Percentiles rank a stretch among this genome's conserved stretches.
These are phyloP conservation scores for Petunia axillaris DNA, from an alignment of 257 asterid genomes.

Conservation along the genomic window DNA sequence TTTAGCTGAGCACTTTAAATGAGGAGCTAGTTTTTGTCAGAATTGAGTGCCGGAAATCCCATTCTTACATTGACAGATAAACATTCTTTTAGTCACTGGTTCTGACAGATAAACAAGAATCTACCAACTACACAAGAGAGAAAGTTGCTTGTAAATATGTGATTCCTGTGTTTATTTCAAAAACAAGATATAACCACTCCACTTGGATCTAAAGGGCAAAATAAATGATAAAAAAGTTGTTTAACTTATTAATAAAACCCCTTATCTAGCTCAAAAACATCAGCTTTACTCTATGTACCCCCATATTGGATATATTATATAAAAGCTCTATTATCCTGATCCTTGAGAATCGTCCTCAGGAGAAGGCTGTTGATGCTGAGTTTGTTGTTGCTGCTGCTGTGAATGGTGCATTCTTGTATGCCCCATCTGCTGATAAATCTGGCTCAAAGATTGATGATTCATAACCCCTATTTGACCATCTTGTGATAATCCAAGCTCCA, in stretches of 20 bases:
- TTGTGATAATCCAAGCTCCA: slow-evolving; percentile 74
- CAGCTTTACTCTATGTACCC: background rate
- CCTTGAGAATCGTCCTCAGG: slow-evolving; percentile 63
- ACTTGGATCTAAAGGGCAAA: slow-evolving; percentile 12
- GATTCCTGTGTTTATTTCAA: slow-evolving; percentile 6
- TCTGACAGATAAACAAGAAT: background rate
- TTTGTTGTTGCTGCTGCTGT: slow-evolving; percentile 29
- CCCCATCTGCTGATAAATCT: slow-evolving; percentile 68
- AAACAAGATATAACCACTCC: background rate
- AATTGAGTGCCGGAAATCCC: background rate
- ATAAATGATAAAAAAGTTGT: background rate
- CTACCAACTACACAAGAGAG: background rate
- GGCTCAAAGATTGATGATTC: slow-evolving; percentile 53
- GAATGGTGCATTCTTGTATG: slow-evolving; percentile 43
- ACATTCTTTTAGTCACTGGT: background rate
- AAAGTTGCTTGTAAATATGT: background rate
- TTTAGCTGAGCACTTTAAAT: background rate
- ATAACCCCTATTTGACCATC: slow-evolving; percentile 62
- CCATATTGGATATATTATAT: background rate
- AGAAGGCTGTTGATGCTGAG: slow-evolving; percentile 38
- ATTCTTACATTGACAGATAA: background rate
- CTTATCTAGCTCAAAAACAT: background rate
- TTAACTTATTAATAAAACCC: background rate
- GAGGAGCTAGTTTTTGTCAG: background rate
- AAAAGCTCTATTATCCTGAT: slow-evolving; percentile 46